Evolutionary conservation across 83 land plant genomes (phyloP).

Genomic region (Thuja plicata): DNA sequence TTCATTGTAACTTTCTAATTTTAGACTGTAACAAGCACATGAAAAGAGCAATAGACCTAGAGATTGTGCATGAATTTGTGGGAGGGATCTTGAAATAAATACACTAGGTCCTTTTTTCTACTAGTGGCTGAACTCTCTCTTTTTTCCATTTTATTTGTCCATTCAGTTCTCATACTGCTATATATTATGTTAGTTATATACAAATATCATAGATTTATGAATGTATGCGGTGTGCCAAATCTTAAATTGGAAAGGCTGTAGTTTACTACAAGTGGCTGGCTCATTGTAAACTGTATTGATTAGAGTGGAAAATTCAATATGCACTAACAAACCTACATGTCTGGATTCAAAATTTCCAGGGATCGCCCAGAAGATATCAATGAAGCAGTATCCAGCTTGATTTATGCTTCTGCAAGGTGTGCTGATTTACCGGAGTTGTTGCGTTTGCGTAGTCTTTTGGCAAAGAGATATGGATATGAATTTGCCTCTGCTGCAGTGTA

Average conservation of each 20-base stretch:
- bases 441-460: constrained; percentile 42
- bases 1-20: neutral
- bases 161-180: neutral
- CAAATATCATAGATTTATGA: neutral
- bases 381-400: constrained; percentile 59
- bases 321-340: neutral
- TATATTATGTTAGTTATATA: neutral
- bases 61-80: neutral
- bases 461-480: constrained; percentile 60
- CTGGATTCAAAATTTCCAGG: constrained; percentile 16
- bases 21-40: neutral
- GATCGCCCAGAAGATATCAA: constrained; percentile 61
- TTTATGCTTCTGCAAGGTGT: constrained; percentile 61
- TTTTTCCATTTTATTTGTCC: no score
- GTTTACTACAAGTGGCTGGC: neutral
- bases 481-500: constrained; percentile 56
- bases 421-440: constrained; percentile 72
- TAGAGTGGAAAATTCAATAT: neutral
- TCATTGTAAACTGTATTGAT: neutral
- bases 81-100: neutral
- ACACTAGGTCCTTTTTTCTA: neutral
- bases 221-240: neutral
- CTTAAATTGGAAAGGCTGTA: neutral
- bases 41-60: neutral
- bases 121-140: neutral